Conservation (phyloP, 345 rosid genomes). For the Hypericum perforatum region DNA sequence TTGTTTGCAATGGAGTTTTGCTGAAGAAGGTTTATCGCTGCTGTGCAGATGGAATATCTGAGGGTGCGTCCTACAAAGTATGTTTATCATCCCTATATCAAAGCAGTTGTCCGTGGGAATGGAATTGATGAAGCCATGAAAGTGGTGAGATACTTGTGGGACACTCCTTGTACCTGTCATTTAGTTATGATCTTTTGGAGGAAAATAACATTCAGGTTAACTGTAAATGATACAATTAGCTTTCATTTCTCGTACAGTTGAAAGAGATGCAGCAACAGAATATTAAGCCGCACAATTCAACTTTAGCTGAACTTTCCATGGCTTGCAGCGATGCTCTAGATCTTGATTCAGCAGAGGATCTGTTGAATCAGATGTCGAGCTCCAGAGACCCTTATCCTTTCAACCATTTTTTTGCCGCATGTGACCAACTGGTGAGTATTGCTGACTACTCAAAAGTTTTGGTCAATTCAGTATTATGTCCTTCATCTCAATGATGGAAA, state of each 20-base stretch:
- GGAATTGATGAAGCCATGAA: constrained; percentile 44
- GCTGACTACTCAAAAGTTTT: no score
- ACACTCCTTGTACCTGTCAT: not conserved
- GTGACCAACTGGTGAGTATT: constrained; percentile 47
- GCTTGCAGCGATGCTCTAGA: constrained; percentile 54
- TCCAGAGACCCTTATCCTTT: constrained; percentile 36
- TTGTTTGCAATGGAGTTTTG: not conserved
- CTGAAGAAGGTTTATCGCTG: constrained; percentile 8
- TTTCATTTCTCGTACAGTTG: constrained; percentile 38
- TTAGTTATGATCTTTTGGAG: constrained; percentile 5
- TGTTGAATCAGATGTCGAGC: constrained; percentile 48
- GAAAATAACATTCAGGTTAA: constrained; percentile 8
- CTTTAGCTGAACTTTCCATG: constrained; percentile 53
- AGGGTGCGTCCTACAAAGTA: constrained; percentile 56
- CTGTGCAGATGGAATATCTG: constrained; percentile 60
- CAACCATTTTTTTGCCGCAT: constrained; percentile 61
- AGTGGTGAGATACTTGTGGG: constrained; percentile 30
- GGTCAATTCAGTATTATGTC: no score
- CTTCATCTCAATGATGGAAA: no score
- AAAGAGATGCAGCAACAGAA: constrained; percentile 49
- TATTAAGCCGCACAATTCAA: constrained; percentile 54
- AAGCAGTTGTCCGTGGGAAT: constrained; percentile 42
- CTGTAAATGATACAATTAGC: not conserved
- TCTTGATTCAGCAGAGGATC: constrained; percentile 68
- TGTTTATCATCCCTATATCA: constrained; percentile 55